Conservation (phyloP, 1,284 basidiomycete genomes). For the Phellopilus nigrolimitatus region DNA sequence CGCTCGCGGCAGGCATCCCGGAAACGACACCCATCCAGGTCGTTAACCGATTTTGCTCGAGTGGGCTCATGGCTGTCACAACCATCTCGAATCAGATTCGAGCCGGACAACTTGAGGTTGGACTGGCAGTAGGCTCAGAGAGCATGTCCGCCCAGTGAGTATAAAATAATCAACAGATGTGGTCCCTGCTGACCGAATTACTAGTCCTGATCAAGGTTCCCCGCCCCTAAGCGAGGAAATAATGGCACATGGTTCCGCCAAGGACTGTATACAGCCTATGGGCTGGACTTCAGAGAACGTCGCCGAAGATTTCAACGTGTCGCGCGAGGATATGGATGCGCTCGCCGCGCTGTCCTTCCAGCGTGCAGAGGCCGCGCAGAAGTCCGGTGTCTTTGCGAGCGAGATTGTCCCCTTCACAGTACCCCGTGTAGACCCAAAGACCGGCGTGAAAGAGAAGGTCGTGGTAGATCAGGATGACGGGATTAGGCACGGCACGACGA, state of each 20-base stretch:
- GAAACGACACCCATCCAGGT: slow-evolving; percentile 71
- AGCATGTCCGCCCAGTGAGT: slow-evolving; percentile 75
- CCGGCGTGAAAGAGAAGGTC: slow-evolving; percentile 52
- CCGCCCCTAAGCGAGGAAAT: slow-evolving; percentile 58
- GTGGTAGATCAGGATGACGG: slow-evolving; percentile 76
- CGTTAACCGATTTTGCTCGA: slow-evolving; percentile 78
- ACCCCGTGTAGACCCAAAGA: slow-evolving; percentile 47
- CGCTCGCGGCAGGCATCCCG: slow-evolving; percentile 79
- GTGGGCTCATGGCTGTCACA: slow-evolving; percentile 69
- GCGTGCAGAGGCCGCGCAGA: slow-evolving; percentile 58
- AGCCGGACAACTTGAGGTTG: slow-evolving; percentile 79
- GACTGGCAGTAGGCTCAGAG: slow-evolving; percentile 81
- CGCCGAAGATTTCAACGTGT: slow-evolving; percentile 74
- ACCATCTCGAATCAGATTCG: slow-evolving; percentile 79
- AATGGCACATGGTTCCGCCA: slow-evolving; percentile 43
- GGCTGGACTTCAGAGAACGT: slow-evolving; percentile 86
- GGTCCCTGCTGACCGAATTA: slow-evolving; percentile 3
- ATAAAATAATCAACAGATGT: background rate
- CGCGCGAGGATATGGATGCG: slow-evolving; percentile 81
- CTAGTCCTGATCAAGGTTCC: slow-evolving; percentile 63
- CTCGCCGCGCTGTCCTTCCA: slow-evolving; percentile 79
- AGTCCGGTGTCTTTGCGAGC: slow-evolving; percentile 58
- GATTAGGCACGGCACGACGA: slow-evolving; percentile 73
- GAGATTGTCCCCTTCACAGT: slow-evolving; percentile 84
- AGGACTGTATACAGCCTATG: slow-evolving; percentile 61